Base-by-base conservation (phyloP, 1,139 yeast genomes). In the Kurtzmaniella quercitrusa region DNA sequence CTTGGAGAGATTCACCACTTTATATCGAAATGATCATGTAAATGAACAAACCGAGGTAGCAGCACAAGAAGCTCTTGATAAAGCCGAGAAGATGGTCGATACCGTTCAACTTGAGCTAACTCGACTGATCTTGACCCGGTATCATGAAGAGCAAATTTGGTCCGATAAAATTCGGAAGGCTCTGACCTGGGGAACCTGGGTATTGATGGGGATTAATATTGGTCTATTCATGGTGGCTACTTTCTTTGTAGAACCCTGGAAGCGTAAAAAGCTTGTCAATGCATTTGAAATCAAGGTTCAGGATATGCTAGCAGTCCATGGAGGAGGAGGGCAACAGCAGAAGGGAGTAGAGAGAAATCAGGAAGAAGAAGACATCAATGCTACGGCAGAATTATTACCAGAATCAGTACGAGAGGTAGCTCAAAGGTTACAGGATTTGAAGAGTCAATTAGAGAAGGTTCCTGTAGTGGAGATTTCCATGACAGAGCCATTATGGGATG, bases 61-160 rank as follows among this genome's bases (percentile, higher is more conserved):
- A 4, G 68, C 89, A 1, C 81, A 82, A 43, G 55, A 55, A 6
- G 57, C 61, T 3, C 69, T 90, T 43, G 75, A 72, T 34, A 66
- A 68, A 11, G 75, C 82, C 2, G 98, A 94, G 54, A 63, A 61
- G 17, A 62, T 61, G 43, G 87, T 85, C 34, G 97, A 91, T 48
- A 81, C 82, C 3, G 65, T 85, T 7, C 94, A 86, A 52, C 73
- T 80, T 39, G 78, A 76, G 48, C 66, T 91, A 40, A 83, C 91
- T 6, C 82, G 82, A 48, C 83, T 88, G 53, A 93, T 94, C 31
- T 71, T 91, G 54, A 82, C 93, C 1, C 68, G 98, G 51, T 94
- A 94, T 56, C 96, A 93, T 50, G 98, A 94, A 58, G 99, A 94
- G 57, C 98, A 94, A 63, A 82, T 93, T 3, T 94, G 98, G 98